Base-by-base conservation (phyloP, 2,329 filamentous ascomycete genomes). In the Colletotrichum sp. region DNA sequence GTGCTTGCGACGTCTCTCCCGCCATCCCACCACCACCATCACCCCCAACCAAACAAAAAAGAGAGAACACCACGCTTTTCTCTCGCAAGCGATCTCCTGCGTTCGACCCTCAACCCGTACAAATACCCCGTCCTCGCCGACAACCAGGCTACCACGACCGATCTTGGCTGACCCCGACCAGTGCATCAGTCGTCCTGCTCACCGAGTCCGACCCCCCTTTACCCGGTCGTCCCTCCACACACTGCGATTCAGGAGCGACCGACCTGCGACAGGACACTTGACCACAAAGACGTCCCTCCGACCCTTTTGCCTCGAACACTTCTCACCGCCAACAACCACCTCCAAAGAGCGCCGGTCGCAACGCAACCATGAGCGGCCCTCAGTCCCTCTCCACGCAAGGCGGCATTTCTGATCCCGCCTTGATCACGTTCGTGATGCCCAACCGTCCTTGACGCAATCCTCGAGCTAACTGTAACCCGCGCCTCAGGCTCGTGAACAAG, bases 401-500 rank as follows among this genome's bases (percentile, higher is more conserved):
- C 79, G 91, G 91, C 81, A 93, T 93, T 84, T 92, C 91, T 77
- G 91, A 93, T 87, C 91, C 91, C 79, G 90, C 90, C 81, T 90
- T 93, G 81, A 93, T 93, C 86, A 92, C 92, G 91, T 93, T 83
- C 77, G 87, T 84, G 52, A 59, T 75, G 52, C 75, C 66, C 49
- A 71, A 68, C 60, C 39, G 36, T n/a, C 18, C 49, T 64, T 21
- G 60, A 71, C 32, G 36, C 71, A 76, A 67, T 76, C 77, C 80
- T 75, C 60, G 74, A 65, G 71, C 70, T 76, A 75, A 76, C 70
- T 59, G 65, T 64, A 60, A 52, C 72, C 62, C 44, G 57, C 69
- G 24, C 32, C 26, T 65, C 44, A 93, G 92, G 83, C 94, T 99
- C 81, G 97, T 99, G 85, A 99, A 99, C 90, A 99, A 98, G 90